These are phyloP conservation scores for Ascochyta rabiei DNA, from an alignment of 2,329 filamentous ascomycete species.

Conservation along the genomic window DNA sequence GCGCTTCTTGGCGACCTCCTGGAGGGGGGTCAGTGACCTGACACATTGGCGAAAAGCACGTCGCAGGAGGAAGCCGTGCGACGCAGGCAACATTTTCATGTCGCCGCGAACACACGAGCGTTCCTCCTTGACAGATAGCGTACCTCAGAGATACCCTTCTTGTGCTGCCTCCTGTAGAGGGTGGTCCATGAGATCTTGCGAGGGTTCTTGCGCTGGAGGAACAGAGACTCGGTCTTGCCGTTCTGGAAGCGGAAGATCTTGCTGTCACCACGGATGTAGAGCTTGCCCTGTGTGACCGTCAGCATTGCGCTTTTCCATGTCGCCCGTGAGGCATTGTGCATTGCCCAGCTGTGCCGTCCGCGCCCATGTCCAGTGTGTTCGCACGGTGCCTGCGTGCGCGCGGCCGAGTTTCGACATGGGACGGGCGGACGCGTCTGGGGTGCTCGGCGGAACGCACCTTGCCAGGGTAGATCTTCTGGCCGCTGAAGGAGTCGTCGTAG, in stretches of 20 bases:
- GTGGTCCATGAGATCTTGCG: slow-evolving; percentile 99
- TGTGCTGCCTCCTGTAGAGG: slow-evolving; percentile 98
- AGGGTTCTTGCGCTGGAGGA: slow-evolving; percentile 99
- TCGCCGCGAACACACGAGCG: slow-evolving; percentile 13
- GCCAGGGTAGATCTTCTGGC: slow-evolving; percentile 79
- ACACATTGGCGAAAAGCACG: slow-evolving; percentile 15
- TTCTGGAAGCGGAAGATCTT: slow-evolving; percentile 99
- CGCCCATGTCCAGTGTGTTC: slow-evolving; percentile 24
- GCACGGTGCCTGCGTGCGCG: slow-evolving; percentile 16
- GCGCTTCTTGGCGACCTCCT: slow-evolving; percentile 99
- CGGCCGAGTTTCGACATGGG: slow-evolving; percentile 33
- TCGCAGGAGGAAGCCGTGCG: slow-evolving; percentile 15
- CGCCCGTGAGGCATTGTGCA: background rate
- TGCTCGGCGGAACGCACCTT: slow-evolving; percentile 63
- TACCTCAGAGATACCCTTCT: slow-evolving; percentile 99
- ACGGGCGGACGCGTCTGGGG: slow-evolving; percentile 18
- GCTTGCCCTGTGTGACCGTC: slow-evolving; percentile 77
- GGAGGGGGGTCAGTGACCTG: slow-evolving; percentile 41
- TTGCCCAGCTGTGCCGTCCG: slow-evolving; percentile 6
- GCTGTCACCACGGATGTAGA: slow-evolving; percentile 99
- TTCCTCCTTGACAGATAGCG: slow-evolving; percentile 17
- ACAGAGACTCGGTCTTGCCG: slow-evolving; percentile 99
- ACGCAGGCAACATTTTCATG: slow-evolving; percentile 29
- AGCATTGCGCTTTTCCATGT: slow-evolving; percentile 30
- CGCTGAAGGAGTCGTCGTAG: slow-evolving; percentile 80